Evolutionary conservation across 2,329 filamentous ascomycete genomes (phyloP), one percentile per base, ranked within the genome.

Genomic region (Aphanoascus verrucosus): DNA sequence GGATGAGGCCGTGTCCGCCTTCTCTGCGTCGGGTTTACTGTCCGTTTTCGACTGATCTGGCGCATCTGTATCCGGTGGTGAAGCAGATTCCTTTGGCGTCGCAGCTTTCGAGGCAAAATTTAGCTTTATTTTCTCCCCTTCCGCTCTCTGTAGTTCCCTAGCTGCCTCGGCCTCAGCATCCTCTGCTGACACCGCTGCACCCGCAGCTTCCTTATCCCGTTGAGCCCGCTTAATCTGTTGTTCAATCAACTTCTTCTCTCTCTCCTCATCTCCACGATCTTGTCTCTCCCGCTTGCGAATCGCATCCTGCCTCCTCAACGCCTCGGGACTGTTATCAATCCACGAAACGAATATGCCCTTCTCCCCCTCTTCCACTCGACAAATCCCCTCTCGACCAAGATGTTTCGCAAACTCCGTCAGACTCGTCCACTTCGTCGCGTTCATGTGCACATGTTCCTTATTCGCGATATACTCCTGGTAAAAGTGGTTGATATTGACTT

Each of bases 401-500:
- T 87, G 74, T 65, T 95, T 94, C 12, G 86, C 88, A 65, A 95
- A 94, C 62, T 97, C 89, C 2, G 89, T 91, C 61, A 98, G 72
- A 34, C 81, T 87, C 3, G 84, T 80, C 89, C 89, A 97, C 63
- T 85, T 84, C 0, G 93, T 97, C 6, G 88, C 77, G 69, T 96
- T 96, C 86, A 97, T 89, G 66, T 97, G 93, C 7, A 93, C 75
- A 66, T 97, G 91, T 63, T 88, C 79, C 68, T 90, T 89, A 61
- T 91, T 85, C 14, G 82, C 78, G 61, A 97, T 96, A 63, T 94
- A 93, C 64, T 90, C 84, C 67, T 97, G 88, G 70, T 98, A 98
- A 68, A 97, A 97, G 57, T 87, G 83, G 64, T 98, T 98, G 49
- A 90, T 81, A 34, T 90, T 80, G 1, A 97, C 83, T 62, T 82